Evolutionary conservation across 306 rosid genomes (phyloP).

Genomic region (Cyamopsis tetragonoloba): DNA sequence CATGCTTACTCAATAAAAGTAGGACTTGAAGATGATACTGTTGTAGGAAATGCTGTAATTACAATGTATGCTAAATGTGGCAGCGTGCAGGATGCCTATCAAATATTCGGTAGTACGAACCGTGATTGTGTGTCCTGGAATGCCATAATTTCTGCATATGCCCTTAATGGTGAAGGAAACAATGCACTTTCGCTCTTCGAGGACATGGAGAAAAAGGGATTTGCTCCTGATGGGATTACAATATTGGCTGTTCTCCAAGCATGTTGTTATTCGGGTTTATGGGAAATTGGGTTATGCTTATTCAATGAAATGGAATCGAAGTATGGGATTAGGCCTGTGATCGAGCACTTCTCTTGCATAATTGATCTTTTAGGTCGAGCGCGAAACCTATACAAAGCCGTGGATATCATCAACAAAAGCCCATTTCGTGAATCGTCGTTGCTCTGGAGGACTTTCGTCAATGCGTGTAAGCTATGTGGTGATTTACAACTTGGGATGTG

Average conservation of each 20-base stretch:
- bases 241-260: constrained; percentile 51
- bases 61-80: constrained; percentile 63
- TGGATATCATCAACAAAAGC: constrained; percentile 32
- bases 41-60: constrained; percentile 42
- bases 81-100: constrained; percentile 38
- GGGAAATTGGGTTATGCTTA: constrained; percentile 42
- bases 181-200: constrained; percentile 39
- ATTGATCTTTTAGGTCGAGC: constrained; percentile 46
- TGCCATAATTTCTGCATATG: constrained; percentile 44
- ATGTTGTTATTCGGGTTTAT: constrained; percentile 45
- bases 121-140: constrained; percentile 43
- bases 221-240: constrained; percentile 44
- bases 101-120: constrained; percentile 32
- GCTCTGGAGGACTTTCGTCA: constrained; percentile 56
- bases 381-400: constrained; percentile 29
- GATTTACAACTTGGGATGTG: constrained; percentile 38
- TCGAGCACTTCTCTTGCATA: constrained; percentile 48
- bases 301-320: constrained; percentile 43
- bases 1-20: constrained; percentile 40
- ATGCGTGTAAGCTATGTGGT: constrained; percentile 38
- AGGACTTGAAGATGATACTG: constrained; percentile 38
- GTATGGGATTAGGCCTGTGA: constrained; percentile 35
- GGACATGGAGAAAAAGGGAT: constrained; percentile 42
- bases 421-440: constrained; percentile 38
- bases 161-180: constrained; percentile 46